Conservation (phyloP, 768 basidiomycete species). For the Daedalea quercina region DNA sequence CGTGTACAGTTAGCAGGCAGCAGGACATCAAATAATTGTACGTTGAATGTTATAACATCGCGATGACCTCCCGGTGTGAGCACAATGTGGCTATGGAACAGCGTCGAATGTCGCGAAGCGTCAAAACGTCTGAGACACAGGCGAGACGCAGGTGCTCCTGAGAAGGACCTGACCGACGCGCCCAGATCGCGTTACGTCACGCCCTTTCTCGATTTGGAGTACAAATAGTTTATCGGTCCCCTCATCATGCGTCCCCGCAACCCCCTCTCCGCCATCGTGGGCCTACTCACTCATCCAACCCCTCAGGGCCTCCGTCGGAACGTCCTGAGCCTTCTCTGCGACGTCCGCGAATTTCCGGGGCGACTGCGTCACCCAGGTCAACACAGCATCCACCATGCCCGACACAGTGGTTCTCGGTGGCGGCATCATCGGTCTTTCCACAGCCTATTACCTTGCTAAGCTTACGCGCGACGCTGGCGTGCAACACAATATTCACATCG, state of each 20-base stretch:
- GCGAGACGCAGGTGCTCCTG: neutral
- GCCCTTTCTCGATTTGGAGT: neutral
- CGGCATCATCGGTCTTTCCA: slow-evolving; percentile 40
- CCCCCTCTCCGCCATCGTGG: neutral
- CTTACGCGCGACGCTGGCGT: slow-evolving; percentile 14
- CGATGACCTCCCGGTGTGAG: no score
- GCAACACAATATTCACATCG: slow-evolving; percentile 31
- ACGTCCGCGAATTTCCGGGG: neutral
- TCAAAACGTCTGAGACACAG: neutral
- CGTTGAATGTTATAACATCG: no score
- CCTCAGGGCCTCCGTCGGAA: no score
- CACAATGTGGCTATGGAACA: no score
- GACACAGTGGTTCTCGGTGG: slow-evolving; percentile 38
- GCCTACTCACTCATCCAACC: no score
- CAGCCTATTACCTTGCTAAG: slow-evolving; percentile 33
- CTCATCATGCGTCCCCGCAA: neutral
- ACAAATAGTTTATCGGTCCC: neutral
- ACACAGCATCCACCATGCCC: slow-evolving; percentile 16
- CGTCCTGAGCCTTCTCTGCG: neutral
- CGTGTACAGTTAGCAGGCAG: neutral
- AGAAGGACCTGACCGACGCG: neutral
- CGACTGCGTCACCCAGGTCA: no score
- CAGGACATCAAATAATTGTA: no score
- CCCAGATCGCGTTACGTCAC: neutral
- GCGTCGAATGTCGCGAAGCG: no score